A percentile compares a stretch with the other conserved stretches of the same genome.
Conservation (phyloP, 345 rosid genomes). For the Lepidium aucheri region DNA sequence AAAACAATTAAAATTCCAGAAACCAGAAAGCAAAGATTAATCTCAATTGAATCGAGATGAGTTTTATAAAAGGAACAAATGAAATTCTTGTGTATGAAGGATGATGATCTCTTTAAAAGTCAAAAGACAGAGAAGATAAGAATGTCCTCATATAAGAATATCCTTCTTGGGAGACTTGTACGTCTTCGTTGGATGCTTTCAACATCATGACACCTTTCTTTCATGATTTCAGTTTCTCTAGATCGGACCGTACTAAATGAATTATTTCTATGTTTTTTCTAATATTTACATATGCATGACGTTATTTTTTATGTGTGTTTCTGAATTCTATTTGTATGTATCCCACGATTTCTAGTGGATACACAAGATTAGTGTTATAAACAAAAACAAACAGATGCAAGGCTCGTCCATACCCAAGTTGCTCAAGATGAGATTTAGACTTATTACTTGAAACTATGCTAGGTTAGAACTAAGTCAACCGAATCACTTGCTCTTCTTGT, state of each 20-base stretch:
- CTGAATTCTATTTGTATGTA: background rate
- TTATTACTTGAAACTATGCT: too few species aligned
- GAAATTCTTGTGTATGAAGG: background rate
- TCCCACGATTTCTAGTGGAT: background rate
- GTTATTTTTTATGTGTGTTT: background rate
- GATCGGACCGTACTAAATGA: background rate
- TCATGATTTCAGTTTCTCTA: background rate
- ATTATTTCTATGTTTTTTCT: too few species aligned
- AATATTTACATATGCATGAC: background rate
- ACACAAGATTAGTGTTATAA: too few species aligned
- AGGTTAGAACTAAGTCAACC: too few species aligned
- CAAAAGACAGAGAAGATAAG: background rate
- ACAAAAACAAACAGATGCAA: too few species aligned
- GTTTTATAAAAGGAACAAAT: background rate
- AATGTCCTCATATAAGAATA: background rate
- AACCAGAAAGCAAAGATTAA: background rate
- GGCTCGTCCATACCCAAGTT: too few species aligned
- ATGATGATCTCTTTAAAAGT: background rate
- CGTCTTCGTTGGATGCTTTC: constrained; percentile 2
- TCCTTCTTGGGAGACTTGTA: constrained; percentile 9
- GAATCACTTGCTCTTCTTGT: too few species aligned
- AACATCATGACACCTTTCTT: constrained; percentile 2
- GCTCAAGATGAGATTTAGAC: too few species aligned
- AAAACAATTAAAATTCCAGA: background rate
- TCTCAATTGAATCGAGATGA: background rate